Evolutionary conservation across 768 basidiomycete genomes (phyloP).

Genomic region (Mycena haematopus): DNA sequence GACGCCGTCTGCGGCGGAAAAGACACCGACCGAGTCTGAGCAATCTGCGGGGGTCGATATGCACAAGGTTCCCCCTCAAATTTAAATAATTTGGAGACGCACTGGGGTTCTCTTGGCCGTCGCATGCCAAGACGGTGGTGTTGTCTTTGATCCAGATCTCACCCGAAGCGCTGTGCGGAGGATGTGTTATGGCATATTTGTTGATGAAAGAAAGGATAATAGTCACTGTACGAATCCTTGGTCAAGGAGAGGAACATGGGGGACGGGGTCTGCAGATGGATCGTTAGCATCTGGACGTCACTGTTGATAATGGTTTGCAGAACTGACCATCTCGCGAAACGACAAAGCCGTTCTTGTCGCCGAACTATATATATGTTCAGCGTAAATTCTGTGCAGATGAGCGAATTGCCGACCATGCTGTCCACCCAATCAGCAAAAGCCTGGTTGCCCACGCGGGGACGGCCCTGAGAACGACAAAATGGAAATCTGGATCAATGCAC

Average conservation of each 20-base stretch:
- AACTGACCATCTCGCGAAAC: conserved; percentile 13
- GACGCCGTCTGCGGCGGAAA: conserved; percentile 7
- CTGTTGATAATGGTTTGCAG: not conserved
- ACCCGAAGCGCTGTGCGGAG: conserved; percentile 4
- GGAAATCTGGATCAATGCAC: not conserved
- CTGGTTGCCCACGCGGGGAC: conserved; percentile 14
- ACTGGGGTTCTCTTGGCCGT: conserved; percentile 19
- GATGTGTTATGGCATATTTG: no score
- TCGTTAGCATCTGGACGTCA: no score
- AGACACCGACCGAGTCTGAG: conserved; percentile 11
- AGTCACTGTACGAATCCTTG: conserved; percentile 19
- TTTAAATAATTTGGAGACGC: not conserved
- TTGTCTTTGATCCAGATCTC: conserved; percentile 20
- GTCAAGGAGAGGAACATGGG: conserved; percentile 13
- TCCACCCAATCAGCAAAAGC: conserved; percentile 14
- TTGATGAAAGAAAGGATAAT: not conserved
- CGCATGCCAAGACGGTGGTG: conserved; percentile 11
- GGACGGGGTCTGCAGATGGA: conserved; percentile 10
- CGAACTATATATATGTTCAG: conserved; percentile 1
- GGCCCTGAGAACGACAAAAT: conserved; percentile 10
- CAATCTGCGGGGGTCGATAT: not conserved
- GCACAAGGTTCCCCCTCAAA: not conserved
- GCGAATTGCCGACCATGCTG: conserved; percentile 2
- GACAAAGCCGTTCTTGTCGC: conserved; percentile 14
- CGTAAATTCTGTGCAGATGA: no score